Conservation (phyloP, 257 asterid species). For the Scutellaria galericulata region DNA sequence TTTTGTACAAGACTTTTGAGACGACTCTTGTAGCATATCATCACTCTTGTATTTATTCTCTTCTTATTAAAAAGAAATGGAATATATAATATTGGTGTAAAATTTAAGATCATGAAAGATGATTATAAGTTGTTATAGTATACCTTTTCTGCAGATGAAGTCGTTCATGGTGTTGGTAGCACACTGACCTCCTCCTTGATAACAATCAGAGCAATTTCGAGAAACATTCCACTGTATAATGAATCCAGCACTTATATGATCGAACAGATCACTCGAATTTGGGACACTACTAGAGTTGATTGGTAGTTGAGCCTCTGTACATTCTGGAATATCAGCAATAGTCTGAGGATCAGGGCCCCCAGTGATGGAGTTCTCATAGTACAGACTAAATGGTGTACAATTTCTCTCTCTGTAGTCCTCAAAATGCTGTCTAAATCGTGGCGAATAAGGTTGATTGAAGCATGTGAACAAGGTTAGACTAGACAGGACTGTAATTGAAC, state of each 20-base stretch:
- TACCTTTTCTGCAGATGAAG: conserved; percentile 45
- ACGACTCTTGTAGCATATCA: too few species aligned
- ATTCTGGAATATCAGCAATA: not conserved
- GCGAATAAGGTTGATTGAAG: fast-evolving
- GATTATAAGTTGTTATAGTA: not conserved
- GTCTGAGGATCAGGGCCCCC: not conserved
- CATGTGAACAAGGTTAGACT: conserved; percentile 42
- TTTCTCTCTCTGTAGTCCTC: not conserved
- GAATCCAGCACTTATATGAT: conserved; percentile 27
- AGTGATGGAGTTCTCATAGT: not conserved
- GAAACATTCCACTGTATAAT: conserved; percentile 46
- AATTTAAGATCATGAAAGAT: too few species aligned
- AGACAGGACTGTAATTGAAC: conserved; percentile 31
- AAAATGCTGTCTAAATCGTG: not conserved
- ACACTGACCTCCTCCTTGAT: conserved; percentile 47
- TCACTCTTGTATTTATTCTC: too few species aligned
- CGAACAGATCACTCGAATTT: conserved; percentile 5
- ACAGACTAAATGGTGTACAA: conserved; percentile 8
- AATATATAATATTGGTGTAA: too few species aligned
- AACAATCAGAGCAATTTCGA: conserved; percentile 38
- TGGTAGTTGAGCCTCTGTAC: conserved; percentile 39
- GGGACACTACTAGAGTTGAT: not conserved
- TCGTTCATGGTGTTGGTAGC: not conserved
- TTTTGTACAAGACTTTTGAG: too few species aligned
- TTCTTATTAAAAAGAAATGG: too few species aligned